Evolutionary conservation across 306 rosid genomes (phyloP), one percentile per base, ranked within the genome.

Genomic region (Medicago arabica): DNA sequence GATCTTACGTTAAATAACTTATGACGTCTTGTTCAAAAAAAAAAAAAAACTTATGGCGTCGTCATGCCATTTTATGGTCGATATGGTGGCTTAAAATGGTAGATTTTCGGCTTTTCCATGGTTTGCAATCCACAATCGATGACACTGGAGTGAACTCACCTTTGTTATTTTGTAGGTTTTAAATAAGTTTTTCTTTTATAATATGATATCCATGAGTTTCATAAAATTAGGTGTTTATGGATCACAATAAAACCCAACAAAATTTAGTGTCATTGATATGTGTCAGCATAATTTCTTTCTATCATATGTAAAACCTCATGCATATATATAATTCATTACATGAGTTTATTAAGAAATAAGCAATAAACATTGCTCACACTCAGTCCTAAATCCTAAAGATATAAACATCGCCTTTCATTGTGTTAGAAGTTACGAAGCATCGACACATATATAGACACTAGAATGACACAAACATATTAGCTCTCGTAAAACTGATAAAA

Each of bases 321-420:
- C 19, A n/a, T n/a, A 15, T n/a, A 15, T n/a, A 15, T 50, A 50
- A n/a, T 7, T 15, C 0, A 14, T 47, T 34, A 34, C 31, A 2
- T 25, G n/a, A 47, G 67, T 57, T 28, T 18, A 60, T 51, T 60
- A 62, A 14, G 23, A 23, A 34, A 34, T 66, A 38, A 38, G 70
- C 60, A 47, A 17, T 17, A 50, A 38, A 63, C 75, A 66, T 18
- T 41, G 17, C 14, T 65, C 43, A 7, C 49, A 17, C 10, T 65
- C 23, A 14, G 1, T 66, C 50, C 69, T n/a, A 66, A 39, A 15
- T 57, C 31, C 71, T 16, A 54, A 55, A 31, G 31, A 50, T 21
- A 67, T 8, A 40, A 13, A 31, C 60, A 67, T 44, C 11, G 4
- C 71, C 2, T 1, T 0, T 43, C 41, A 34, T 23, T 69, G 54